phyloP scores from a whole-genome alignment of 225 moss, liverwort and hornwort species.

The Marchantia paleacea region DNA sequence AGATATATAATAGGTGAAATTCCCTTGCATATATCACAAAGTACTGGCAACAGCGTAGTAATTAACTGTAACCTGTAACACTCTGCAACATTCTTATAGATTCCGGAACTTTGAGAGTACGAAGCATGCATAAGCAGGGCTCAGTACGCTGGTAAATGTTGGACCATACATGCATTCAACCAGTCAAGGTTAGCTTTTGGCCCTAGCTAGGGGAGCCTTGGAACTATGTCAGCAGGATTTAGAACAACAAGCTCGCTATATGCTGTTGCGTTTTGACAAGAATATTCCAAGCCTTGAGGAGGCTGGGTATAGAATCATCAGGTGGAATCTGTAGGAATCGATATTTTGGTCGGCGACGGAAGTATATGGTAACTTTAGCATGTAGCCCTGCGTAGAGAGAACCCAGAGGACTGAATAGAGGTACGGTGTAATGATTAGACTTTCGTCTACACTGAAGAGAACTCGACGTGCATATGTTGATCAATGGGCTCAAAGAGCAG shows the following conservation, averaged over 20 bases:
- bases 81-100: too few species aligned
- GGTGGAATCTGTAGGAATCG: neutral
- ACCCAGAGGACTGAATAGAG: neutral
- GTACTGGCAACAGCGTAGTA: too few species aligned
- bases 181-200: too few species aligned
- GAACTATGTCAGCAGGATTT: too few species aligned
- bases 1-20: neutral
- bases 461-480: neutral
- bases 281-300: neutral
- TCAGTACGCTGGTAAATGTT: too few species aligned
- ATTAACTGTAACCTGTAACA: too few species aligned
- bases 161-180: too few species aligned
- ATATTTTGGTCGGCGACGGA: neutral
- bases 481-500: neutral
- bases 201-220: too few species aligned
- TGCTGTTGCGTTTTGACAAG: neutral
- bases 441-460: neutral
- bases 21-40: too few species aligned
- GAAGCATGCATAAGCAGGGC: too few species aligned
- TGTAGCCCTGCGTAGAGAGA: neutral
- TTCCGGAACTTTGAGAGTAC: too few species aligned
- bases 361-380: neutral
- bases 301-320: neutral
- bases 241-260: too few species aligned
- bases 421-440: neutral